A percentile compares a stretch with the other conserved stretches of the same genome.
phyloP scores from a whole-genome alignment of 805 yeast genomes.

The Candida michaelii region DNA sequence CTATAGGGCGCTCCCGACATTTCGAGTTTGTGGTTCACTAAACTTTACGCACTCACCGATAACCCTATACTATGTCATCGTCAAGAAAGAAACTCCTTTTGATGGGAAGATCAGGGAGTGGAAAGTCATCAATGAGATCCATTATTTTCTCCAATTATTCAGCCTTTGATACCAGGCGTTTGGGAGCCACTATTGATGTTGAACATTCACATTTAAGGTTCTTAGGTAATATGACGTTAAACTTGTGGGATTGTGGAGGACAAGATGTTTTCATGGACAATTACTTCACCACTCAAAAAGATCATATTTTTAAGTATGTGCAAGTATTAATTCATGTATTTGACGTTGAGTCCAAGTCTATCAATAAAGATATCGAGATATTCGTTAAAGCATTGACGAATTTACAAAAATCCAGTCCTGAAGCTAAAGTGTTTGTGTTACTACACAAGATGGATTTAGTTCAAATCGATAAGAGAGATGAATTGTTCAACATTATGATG shows the following conservation, averaged over 20 bases:
- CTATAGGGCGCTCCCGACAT: no score
- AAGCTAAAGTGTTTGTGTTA: constrained; percentile 86
- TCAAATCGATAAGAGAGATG: constrained; percentile 79
- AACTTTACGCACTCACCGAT: not conserved
- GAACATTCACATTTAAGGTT: constrained; percentile 94
- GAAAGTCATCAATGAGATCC: constrained; percentile 96
- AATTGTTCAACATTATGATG: constrained; percentile 82
- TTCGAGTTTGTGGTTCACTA: no score
- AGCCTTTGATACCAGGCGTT: constrained; percentile 91
- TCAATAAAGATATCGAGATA: constrained; percentile 89
- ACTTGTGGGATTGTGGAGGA: constrained; percentile 98
- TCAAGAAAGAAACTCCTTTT: constrained; percentile 43
- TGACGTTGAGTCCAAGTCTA: constrained; percentile 91
- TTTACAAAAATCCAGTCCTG: constrained; percentile 80
- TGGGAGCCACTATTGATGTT: constrained; percentile 98
- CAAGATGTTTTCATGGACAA: constrained; percentile 97
- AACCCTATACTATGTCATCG: constrained; percentile 13
- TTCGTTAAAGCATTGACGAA: constrained; percentile 82
- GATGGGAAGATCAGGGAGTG: constrained; percentile 94
- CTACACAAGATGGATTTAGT: constrained; percentile 97
- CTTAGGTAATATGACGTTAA: constrained; percentile 91
- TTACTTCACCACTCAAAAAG: constrained; percentile 83
- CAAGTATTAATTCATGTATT: constrained; percentile 95
- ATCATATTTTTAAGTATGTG: constrained; percentile 91
- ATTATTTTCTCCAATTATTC: constrained; percentile 94